Evolutionary conservation across 2,329 filamentous ascomycete species (phyloP).

Genomic region (Madurella mycetomatis): DNA sequence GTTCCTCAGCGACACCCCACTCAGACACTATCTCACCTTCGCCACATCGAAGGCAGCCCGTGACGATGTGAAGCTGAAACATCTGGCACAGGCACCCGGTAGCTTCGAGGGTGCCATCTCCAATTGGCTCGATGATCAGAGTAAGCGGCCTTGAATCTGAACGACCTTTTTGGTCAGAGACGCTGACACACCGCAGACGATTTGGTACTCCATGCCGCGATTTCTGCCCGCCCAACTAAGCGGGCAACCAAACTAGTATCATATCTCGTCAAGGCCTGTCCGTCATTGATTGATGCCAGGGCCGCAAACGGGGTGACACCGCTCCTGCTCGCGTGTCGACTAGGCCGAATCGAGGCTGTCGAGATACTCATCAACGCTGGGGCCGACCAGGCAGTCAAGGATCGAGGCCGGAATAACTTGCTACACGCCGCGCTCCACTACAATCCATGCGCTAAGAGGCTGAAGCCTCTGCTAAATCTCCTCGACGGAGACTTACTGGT

Average conservation of each 20-base stretch:
- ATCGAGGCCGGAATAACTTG: constrained; percentile 60
- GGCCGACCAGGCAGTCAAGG: constrained; percentile 63
- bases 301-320: constrained; percentile 59
- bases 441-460: constrained; percentile 31
- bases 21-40: constrained; percentile 65
- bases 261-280: constrained; percentile 60
- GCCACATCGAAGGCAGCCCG: constrained; percentile 53
- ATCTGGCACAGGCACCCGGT: constrained; percentile 53
- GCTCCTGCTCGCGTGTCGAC: constrained; percentile 60
- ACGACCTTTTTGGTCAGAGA: not conserved
- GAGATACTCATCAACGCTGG: constrained; percentile 62
- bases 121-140: constrained; percentile 57
- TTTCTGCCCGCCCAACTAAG: constrained; percentile 41
- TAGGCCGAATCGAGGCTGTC: constrained; percentile 50
- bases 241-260: constrained; percentile 53
- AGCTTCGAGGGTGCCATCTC: constrained; percentile 61
- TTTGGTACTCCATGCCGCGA: constrained; percentile 62
- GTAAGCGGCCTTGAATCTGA: constrained; percentile 39
- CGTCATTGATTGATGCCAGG: constrained; percentile 58
- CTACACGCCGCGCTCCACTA: constrained; percentile 53
- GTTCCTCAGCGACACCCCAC: constrained; percentile 68
- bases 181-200: constrained; percentile 42
- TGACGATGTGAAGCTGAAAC: constrained; percentile 58
- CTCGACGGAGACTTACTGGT: constrained; percentile 54
- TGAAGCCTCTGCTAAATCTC: constrained; percentile 50